These are phyloP conservation scores for Hymenoscyphus fructigenus DNA, from an alignment of 2,329 filamentous ascomycete genomes.

Conservation along the genomic window DNA sequence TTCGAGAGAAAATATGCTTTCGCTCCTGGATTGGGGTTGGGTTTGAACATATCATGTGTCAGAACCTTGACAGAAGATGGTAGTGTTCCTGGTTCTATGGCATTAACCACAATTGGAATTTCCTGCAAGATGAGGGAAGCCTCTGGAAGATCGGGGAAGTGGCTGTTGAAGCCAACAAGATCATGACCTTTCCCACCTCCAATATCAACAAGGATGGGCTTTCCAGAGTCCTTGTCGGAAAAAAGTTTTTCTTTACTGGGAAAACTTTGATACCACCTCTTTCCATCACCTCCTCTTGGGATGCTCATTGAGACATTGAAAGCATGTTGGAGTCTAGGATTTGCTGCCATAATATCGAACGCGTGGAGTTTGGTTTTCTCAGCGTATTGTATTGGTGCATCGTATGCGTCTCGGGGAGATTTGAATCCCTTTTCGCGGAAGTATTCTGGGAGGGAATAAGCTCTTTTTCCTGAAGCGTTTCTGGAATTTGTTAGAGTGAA, in stretches of 20 bases:
- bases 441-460: constrained; percentile 15
- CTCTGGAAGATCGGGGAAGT: neutral
- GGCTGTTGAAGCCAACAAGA: neutral
- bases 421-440: constrained; percentile 15
- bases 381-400: constrained; percentile 21
- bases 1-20: constrained; percentile 38
- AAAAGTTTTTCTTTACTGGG: neutral
- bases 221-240: neutral
- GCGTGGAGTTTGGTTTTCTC: constrained; percentile 15
- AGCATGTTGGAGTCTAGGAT: constrained; percentile 17
- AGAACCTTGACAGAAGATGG: constrained; percentile 29
- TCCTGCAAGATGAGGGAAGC: neutral
- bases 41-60: constrained; percentile 38
- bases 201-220: neutral
- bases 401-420: constrained; percentile 16
- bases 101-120: neutral
- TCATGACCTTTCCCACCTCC: neutral
- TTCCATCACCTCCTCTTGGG: neutral
- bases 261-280: neutral
- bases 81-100: neutral
- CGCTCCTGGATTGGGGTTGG: constrained; percentile 35
- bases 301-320: constrained; percentile 21
- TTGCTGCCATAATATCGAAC: constrained; percentile 20
- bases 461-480: constrained; percentile 13
- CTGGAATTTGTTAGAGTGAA: constrained; percentile 2